Conservation (phyloP, 345 rosid genomes). For the Camelina sativa region DNA sequence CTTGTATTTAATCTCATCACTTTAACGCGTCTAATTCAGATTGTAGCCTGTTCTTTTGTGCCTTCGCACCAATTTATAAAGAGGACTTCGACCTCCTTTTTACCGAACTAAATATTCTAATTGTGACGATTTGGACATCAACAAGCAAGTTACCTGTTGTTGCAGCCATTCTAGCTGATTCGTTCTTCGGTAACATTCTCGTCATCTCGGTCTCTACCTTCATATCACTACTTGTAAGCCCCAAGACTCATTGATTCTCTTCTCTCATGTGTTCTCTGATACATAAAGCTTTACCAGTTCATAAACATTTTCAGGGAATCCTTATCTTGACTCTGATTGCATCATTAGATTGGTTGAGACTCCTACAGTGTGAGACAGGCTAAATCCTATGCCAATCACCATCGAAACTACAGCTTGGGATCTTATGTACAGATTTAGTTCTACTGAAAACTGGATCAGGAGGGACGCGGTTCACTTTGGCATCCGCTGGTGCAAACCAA, state of each 20-base stretch:
- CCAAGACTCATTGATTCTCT: not conserved
- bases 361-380: not conserved
- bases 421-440: not conserved
- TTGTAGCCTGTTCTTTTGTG: too few species aligned
- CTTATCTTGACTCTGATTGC: not conserved
- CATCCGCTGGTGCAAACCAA: not conserved
- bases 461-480: not conserved
- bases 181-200: not conserved
- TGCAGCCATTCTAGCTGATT: not conserved
- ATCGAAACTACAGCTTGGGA: not conserved
- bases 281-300: not conserved
- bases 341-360: not conserved
- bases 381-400: not conserved
- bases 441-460: not conserved
- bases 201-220: not conserved
- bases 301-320: not conserved
- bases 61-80: too few species aligned
- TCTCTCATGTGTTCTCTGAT: not conserved
- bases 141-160: not conserved
- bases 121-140: too few species aligned
- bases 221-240: not conserved
- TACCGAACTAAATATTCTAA: too few species aligned
- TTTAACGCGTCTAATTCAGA: too few species aligned
- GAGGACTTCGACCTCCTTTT: too few species aligned
- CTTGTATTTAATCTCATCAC: fast-evolving